Conservation (phyloP, 2,329 filamentous ascomycete genomes). For the Paracoccidioides brasiliensis region DNA sequence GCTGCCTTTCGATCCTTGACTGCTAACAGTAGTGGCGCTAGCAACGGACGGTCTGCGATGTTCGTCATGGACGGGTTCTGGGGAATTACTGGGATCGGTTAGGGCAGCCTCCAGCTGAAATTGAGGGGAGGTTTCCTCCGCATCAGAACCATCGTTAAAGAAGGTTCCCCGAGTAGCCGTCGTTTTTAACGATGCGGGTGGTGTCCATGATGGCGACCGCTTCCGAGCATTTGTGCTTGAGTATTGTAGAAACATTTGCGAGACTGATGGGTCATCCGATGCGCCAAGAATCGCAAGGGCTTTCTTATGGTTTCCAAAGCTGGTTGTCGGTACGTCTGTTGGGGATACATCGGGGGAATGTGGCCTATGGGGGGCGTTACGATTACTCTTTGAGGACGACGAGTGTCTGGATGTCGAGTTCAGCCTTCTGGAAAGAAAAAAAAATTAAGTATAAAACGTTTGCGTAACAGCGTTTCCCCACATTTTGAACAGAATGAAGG, state of each 20-base stretch:
- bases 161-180: conserved; percentile 22
- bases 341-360: conserved; percentile 1
- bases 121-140: conserved; percentile 38
- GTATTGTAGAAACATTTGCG: neutral
- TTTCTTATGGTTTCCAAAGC: conserved; percentile 24
- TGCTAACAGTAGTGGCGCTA: conserved; percentile 76
- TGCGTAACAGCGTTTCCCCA: too few species aligned
- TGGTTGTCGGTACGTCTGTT: conserved; percentile 5
- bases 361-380: neutral
- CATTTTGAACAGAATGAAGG: too few species aligned
- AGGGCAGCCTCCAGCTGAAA: conserved; percentile 47
- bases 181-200: conserved; percentile 12
- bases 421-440: neutral
- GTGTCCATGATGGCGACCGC: neutral
- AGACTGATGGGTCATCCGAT: conserved; percentile 13
- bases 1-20: conserved; percentile 64
- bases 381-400: neutral
- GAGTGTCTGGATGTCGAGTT: neutral
- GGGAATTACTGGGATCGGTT: conserved; percentile 44
- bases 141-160: conserved; percentile 26
- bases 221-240: neutral
- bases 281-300: conserved; percentile 20
- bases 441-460: too few species aligned
- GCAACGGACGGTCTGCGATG: conserved; percentile 79
- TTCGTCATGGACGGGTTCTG: conserved; percentile 46